Conservation (phyloP, 352 stramenopile species). For the Phytopythium mirpurense region DNA sequence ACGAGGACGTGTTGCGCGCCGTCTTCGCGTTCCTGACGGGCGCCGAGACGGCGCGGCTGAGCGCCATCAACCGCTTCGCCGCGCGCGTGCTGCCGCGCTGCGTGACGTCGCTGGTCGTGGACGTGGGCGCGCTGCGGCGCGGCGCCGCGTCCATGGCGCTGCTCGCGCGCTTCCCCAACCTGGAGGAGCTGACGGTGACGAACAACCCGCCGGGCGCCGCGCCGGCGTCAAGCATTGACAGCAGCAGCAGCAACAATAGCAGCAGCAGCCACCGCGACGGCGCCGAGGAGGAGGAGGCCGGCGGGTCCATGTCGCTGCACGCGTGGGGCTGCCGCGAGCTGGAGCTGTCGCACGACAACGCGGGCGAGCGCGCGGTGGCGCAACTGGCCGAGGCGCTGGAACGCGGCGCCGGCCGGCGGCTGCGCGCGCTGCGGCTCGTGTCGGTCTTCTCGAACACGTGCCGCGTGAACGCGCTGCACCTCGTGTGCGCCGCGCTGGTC, state of each 20-base stretch:
- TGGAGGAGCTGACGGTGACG: slow-evolving; percentile 49
- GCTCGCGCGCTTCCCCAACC: slow-evolving; percentile 51
- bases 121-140: slow-evolving; percentile 39
- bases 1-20: slow-evolving; percentile 60
- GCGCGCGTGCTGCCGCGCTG: slow-evolving; percentile 47
- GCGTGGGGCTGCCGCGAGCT: slow-evolving; percentile 75
- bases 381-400: slow-evolving; percentile 65
- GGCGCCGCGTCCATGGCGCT: slow-evolving; percentile 25
- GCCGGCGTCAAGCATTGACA: too few relatives aligned
- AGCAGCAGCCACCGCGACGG: background rate
- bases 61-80: slow-evolving; percentile 59
- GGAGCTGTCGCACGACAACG: slow-evolving; percentile 75
- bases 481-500: slow-evolving; percentile 58
- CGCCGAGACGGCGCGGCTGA: slow-evolving; percentile 55
- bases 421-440: slow-evolving; percentile 55
- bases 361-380: slow-evolving; percentile 58
- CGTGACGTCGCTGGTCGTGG: slow-evolving; percentile 51
- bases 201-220: slow-evolving; percentile 21
- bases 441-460: slow-evolving; percentile 81
- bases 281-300: slow-evolving; percentile 9
- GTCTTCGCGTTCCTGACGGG: slow-evolving; percentile 71
- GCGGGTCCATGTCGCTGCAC: slow-evolving; percentile 32
- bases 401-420: slow-evolving; percentile 45
- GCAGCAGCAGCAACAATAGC: too few relatives aligned
- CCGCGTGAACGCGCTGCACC: slow-evolving; percentile 59